Percentiles rank a stretch among this genome's conserved stretches.
Evolutionary conservation across 169 alveolate species (phyloP).

Genomic region (Cryptosporidium bovis): DNA sequence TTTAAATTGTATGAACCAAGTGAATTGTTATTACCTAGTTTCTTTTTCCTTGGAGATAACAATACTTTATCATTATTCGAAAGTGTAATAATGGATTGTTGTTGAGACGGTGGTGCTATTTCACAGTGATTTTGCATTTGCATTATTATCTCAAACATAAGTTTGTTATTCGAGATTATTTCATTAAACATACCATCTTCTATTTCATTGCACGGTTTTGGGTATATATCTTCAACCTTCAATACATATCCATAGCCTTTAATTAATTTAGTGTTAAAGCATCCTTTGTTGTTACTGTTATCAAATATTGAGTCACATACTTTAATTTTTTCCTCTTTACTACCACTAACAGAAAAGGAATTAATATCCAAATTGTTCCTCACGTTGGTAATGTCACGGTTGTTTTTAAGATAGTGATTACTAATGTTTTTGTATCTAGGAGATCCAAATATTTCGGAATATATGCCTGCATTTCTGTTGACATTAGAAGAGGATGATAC

Average conservation of each 20-base stretch:
- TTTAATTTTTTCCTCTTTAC: neutral
- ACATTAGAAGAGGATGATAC: neutral
- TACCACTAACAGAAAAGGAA: too few species aligned
- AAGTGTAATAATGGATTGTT: constrained; percentile 1
- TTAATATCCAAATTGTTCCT: too few species aligned
- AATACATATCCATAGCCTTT: constrained; percentile 33
- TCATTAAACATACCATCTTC: constrained; percentile 7
- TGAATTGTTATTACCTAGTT: neutral
- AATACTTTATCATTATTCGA: neutral
- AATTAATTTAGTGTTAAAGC: neutral
- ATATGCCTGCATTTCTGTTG: too few species aligned
- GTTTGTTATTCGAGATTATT: constrained; percentile 18
- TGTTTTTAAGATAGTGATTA: too few species aligned
- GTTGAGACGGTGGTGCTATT: constrained; percentile 25
- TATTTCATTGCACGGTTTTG: constrained; percentile 15
- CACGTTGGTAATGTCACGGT: too few species aligned
- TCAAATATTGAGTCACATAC: neutral
- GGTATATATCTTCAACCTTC: constrained; percentile 41
- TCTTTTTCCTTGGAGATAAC: neutral
- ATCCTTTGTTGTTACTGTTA: neutral
- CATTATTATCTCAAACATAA: constrained; percentile 47
- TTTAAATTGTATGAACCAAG: constrained; percentile 4
- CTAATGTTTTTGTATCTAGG: too few species aligned
- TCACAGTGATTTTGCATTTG: constrained; percentile 52
- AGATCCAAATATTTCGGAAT: too few species aligned